Evolutionary conservation across 305 asterid species (phyloP).

Genomic region (Fraxinus latifolia): DNA sequence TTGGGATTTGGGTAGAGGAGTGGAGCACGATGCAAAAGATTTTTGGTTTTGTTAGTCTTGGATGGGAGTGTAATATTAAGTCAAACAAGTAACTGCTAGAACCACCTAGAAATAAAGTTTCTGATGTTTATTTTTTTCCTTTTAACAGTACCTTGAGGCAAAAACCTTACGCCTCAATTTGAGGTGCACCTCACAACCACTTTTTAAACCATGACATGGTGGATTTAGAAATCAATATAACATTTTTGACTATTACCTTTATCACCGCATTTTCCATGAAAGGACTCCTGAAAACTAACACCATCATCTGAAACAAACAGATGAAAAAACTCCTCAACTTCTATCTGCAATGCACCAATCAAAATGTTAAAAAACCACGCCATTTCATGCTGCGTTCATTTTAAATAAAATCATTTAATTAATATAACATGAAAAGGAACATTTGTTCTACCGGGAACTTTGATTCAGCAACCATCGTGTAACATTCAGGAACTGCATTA

Average conservation of each 20-base stretch:
- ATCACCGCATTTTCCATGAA: conserved; percentile 86
- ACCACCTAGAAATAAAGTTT: background rate
- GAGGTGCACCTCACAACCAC: background rate
- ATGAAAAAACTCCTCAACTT: conserved; percentile 68
- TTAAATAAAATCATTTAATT: conserved; percentile 13
- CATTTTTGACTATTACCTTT: conserved; percentile 56
- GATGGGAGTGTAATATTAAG: background rate
- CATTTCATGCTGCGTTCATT: conserved; percentile 15
- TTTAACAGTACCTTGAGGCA: background rate
- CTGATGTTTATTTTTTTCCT: background rate
- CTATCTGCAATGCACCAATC: conserved; percentile 45
- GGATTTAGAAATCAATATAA: conserved; percentile 23
- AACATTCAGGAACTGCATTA: conserved; percentile 79
- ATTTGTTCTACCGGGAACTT: conserved; percentile 65
- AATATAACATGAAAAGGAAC: conserved; percentile 16
- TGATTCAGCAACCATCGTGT: conserved; percentile 71
- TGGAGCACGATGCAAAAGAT: background rate
- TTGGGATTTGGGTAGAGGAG: background rate
- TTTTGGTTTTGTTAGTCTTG: background rate
- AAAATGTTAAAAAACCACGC: conserved; percentile 18
- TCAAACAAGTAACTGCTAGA: background rate
- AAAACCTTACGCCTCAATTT: background rate
- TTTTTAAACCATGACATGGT: background rate
- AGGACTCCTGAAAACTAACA: conserved; percentile 59
- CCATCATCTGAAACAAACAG: conserved; percentile 73